A percentile compares a stretch with the other conserved stretches of the same genome.
These are phyloP conservation scores for Barnettozyma sucrosica DNA, from an alignment of 805 yeast genomes.

Conservation along the genomic window DNA sequence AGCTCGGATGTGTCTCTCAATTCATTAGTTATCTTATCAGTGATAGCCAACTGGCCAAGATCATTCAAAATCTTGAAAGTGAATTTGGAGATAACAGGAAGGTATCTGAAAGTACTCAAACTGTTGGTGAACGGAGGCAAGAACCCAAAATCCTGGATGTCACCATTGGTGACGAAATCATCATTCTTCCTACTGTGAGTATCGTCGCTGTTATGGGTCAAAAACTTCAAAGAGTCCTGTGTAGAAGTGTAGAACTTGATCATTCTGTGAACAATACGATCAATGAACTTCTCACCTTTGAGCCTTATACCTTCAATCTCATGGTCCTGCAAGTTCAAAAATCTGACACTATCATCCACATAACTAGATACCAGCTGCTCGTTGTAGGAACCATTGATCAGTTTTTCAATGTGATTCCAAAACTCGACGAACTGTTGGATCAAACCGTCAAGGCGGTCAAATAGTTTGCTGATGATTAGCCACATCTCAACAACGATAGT, in stretches of 20 bases:
- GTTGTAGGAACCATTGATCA: slow-evolving; percentile 44
- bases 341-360: slow-evolving; percentile 30
- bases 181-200: slow-evolving; percentile 1
- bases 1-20: slow-evolving; percentile 32
- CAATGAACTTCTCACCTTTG: slow-evolving; percentile 36
- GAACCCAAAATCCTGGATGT: slow-evolving; percentile 41
- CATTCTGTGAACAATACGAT: slow-evolving; percentile 27
- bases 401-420: slow-evolving; percentile 50
- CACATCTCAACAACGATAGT: slow-evolving; percentile 55
- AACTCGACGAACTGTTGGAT: slow-evolving; percentile 40
- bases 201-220: not conserved
- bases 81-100: slow-evolving; percentile 40
- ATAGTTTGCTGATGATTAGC: slow-evolving; percentile 40
- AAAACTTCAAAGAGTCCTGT: slow-evolving; percentile 16
- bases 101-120: slow-evolving; percentile 48
- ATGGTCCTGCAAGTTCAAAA: slow-evolving; percentile 36
- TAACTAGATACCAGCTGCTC: slow-evolving; percentile 27
- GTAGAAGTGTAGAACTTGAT: slow-evolving; percentile 31
- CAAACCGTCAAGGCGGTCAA: slow-evolving; percentile 35
- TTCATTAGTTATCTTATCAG: slow-evolving; percentile 32
- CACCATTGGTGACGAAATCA: slow-evolving; percentile 24
- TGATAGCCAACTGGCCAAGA: slow-evolving; percentile 38
- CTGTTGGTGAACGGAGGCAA: slow-evolving; percentile 63
- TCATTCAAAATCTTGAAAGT: slow-evolving; percentile 38
- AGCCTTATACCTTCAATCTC: slow-evolving; percentile 37